phyloP scores from a whole-genome alignment of 306 rosid species.

The Cajanus cajan region DNA sequence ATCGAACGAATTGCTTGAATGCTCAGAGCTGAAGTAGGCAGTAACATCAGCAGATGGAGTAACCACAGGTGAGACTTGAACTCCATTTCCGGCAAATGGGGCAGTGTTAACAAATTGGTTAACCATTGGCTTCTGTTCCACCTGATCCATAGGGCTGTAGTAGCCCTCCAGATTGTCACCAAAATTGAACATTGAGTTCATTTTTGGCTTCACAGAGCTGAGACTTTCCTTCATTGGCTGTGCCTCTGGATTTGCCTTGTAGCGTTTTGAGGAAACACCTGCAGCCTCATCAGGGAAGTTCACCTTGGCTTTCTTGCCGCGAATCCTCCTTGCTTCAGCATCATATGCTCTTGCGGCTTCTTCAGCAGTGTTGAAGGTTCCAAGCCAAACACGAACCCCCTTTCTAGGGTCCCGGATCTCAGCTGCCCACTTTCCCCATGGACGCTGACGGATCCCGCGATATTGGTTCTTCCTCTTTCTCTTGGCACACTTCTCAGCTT shows the following conservation, averaged over 20 bases:
- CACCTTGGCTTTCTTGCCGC: conserved; percentile 94
- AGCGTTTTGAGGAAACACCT: conserved; percentile 38
- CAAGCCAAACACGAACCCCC: conserved; percentile 99
- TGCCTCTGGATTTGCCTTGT: conserved; percentile 47
- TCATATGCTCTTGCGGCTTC: conserved; percentile 99
- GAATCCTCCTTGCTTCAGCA: conserved; percentile 89
- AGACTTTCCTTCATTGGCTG: conserved; percentile 38
- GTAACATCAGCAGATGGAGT: conserved; percentile 39
- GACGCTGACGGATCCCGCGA: conserved; percentile 94
- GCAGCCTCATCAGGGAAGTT: conserved; percentile 80
- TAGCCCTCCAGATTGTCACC: conserved; percentile 42
- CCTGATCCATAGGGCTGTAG: conserved; percentile 43
- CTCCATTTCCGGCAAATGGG: conserved; percentile 40
- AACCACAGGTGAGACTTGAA: conserved; percentile 31
- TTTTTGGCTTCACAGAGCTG: conserved; percentile 43
- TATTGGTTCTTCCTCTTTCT: conserved; percentile 88
- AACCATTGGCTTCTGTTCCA: conserved; percentile 70
- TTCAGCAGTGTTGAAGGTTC: conserved; percentile 96
- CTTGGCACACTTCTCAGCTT: conserved; percentile 64
- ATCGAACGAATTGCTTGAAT: conserved; percentile 77
- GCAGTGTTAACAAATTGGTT: conserved; percentile 50
- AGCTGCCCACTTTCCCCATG: conserved; percentile 99
- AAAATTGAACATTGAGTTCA: conserved; percentile 44
- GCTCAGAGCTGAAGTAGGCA: conserved; percentile 63
- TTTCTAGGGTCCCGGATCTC: conserved; percentile 96